A percentile compares a stretch with the other conserved stretches of the same genome.
Conservation (phyloP, 1,284 basidiomycete genomes). For the Rhodotorula sp. region DNA sequence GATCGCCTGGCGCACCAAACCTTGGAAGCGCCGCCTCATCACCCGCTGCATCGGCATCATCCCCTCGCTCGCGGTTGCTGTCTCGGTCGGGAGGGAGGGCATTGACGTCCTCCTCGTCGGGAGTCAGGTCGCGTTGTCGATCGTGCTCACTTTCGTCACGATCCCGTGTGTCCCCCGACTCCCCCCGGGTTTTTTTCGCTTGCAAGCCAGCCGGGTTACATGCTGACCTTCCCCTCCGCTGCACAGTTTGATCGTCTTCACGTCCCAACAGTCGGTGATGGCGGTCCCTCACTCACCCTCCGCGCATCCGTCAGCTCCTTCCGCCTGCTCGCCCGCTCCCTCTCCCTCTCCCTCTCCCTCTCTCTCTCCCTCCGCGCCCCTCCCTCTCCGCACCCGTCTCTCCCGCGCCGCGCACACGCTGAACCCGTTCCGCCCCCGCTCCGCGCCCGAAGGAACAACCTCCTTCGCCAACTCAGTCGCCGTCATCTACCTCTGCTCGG, state of each 20-base stretch:
- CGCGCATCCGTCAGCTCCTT: conserved; percentile 1
- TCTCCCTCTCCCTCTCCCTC: neutral
- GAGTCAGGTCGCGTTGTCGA: conserved; percentile 73
- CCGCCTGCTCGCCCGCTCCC: neutral
- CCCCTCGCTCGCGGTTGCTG: conserved; percentile 79
- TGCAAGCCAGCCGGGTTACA: neutral
- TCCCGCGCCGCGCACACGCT: neutral
- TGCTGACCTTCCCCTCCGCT: neutral
- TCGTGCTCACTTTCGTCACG: conserved; percentile 76
- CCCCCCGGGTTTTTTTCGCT: too few species aligned
- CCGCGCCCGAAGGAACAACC: conserved; percentile 21
- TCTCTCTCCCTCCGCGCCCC: neutral
- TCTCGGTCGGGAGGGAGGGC: conserved; percentile 69
- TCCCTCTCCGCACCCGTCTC: neutral
- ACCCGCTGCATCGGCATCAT: conserved; percentile 82
- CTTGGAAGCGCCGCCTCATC: conserved; percentile 65
- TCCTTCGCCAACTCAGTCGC: conserved; percentile 39
- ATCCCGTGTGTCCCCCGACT: neutral
- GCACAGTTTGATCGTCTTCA: conserved; percentile 41
- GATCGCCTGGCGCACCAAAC: conserved; percentile 66
- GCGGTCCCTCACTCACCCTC: conserved; percentile 13
- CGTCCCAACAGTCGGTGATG: conserved; percentile 40
- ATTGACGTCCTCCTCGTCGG: conserved; percentile 78
- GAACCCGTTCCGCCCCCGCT: conserved; percentile 34
- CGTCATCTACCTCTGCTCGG: conserved; percentile 31